These are phyloP conservation scores for Pyrus hybrid DNA, from an alignment of 331 rosid species.

Conservation along the genomic window DNA sequence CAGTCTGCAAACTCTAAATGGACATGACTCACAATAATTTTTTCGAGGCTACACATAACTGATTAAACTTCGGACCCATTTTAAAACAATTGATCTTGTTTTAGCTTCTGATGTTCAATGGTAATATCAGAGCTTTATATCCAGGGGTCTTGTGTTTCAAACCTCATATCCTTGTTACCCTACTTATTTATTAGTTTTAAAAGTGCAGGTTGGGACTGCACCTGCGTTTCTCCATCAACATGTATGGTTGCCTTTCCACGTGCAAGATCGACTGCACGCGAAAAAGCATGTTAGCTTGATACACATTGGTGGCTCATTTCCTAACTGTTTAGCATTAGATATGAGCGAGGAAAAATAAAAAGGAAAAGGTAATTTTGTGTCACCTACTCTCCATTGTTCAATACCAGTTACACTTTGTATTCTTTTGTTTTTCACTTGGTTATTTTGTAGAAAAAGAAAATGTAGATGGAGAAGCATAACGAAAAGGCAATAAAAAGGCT, in stretches of 20 bases:
- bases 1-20: neutral
- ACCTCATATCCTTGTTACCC: neutral
- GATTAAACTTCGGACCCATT: neutral
- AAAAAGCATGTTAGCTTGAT: too few species aligned
- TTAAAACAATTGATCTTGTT: neutral
- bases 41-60: neutral
- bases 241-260: neutral
- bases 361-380: neutral
- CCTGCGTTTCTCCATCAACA: neutral
- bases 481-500: neutral
- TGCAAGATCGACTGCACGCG: neutral
- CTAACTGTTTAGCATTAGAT: neutral
- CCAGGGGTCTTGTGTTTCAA: neutral
- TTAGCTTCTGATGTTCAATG: neutral
- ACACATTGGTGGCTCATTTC: too few species aligned
- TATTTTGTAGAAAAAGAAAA: neutral
- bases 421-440: neutral
- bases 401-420: neutral
- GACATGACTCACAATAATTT: neutral
- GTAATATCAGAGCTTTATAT: neutral
- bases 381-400: neutral
- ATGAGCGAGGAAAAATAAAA: neutral
- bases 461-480: neutral
- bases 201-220: neutral
- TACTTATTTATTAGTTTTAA: neutral